Conservation (phyloP, 345 rosid species). For the Cardamine resedifolia region DNA sequence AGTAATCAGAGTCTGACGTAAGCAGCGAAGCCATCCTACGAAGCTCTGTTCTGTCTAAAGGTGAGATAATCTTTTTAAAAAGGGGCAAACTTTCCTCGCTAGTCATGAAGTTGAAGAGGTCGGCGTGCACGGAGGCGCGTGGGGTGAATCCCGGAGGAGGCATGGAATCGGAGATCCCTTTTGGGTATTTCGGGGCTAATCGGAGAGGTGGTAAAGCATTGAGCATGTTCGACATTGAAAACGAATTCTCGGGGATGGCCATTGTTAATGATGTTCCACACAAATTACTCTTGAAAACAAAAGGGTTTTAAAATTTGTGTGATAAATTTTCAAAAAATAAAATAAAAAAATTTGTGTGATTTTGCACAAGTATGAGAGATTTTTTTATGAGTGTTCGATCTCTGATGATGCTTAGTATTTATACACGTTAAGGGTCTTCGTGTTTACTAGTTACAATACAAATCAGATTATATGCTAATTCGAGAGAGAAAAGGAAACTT, state of each 20-base stretch:
- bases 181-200: background rate
- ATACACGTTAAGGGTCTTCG: background rate
- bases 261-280: background rate
- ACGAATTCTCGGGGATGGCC: background rate
- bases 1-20: slow-evolving; percentile 14
- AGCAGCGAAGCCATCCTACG: background rate
- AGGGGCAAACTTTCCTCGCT: background rate
- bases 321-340: too few species aligned
- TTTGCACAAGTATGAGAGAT: background rate
- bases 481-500: background rate
- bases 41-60: background rate
- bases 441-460: background rate
- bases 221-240: slow-evolving; percentile 15
- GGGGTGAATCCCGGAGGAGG: slow-evolving; percentile 19
- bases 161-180: background rate
- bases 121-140: background rate
- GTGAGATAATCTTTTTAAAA: background rate
- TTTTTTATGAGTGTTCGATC: background rate
- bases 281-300: background rate
- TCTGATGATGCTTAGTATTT: background rate
- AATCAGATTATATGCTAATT: background rate
- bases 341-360: background rate
- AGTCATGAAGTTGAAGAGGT: slow-evolving; percentile 11
- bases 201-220: background rate
- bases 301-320: too few species aligned